A percentile compares a stretch with the other conserved stretches of the same genome.
These are phyloP conservation scores for Penicillium lividum DNA, from an alignment of 495 filamentous ascomycete genomes.

Conservation along the genomic window DNA sequence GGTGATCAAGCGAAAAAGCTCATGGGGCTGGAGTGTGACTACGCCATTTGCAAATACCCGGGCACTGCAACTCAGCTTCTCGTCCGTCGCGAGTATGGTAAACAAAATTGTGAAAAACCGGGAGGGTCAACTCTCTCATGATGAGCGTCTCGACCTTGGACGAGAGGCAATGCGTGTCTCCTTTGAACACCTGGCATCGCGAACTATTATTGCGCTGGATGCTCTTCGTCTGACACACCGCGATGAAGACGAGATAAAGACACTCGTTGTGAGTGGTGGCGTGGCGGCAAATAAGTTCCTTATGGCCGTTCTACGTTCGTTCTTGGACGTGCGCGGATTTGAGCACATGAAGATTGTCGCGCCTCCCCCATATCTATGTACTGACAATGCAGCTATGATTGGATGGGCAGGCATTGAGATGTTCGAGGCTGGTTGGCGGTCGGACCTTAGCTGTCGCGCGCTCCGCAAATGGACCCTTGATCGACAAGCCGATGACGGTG, in stretches of 20 bases:
- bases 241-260: conserved; percentile 43
- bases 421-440: conserved; percentile 75
- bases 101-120: conserved; percentile 44
- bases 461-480: conserved; percentile 81
- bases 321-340: conserved; percentile 65
- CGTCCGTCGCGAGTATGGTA: conserved; percentile 59
- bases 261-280: conserved; percentile 82
- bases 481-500: conserved; percentile 52
- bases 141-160: conserved; percentile 64
- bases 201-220: conserved; percentile 68
- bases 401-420: conserved; percentile 94
- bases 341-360: conserved; percentile 61
- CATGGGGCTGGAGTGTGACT: conserved; percentile 59
- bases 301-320: conserved; percentile 60
- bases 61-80: conserved; percentile 62
- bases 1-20: conserved; percentile 35
- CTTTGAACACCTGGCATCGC: conserved; percentile 84
- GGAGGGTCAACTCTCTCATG: conserved; percentile 20
- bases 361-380: conserved; percentile 77
- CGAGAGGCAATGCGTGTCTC: conserved; percentile 70
- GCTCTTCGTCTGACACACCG: conserved; percentile 27
- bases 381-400: conserved; percentile 98
- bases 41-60: conserved; percentile 55
- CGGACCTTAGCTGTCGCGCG: conserved; percentile 57
- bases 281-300: conserved; percentile 84